Percentiles rank a stretch among this genome's conserved stretches.
Evolutionary conservation across 495 filamentous ascomycete species (phyloP).

Genomic region (Baudoinia panamericana): DNA sequence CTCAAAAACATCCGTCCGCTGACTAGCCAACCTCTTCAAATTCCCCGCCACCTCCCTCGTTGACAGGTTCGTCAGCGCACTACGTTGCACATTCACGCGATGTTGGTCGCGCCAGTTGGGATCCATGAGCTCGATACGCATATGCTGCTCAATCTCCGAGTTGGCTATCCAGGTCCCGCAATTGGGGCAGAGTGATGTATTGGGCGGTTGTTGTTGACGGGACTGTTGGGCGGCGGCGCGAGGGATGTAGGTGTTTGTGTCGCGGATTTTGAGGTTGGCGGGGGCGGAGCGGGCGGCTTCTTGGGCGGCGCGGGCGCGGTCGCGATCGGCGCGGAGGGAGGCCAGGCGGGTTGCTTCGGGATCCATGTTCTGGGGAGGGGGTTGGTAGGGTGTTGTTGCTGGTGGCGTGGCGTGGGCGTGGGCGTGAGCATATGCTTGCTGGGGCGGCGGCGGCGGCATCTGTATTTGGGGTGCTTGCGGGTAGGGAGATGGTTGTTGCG

Average conservation of each 20-base stretch:
- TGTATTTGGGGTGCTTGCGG: conserved; percentile 2
- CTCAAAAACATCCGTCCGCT: conserved; percentile 87
- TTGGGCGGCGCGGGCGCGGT: conserved; percentile 64
- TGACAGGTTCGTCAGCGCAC: conserved; percentile 73
- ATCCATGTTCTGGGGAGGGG: conserved; percentile 36
- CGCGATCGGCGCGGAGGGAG: conserved; percentile 53
- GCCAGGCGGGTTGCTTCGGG: conserved; percentile 56
- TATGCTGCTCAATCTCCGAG: conserved; percentile 81
- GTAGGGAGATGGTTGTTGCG: background rate
- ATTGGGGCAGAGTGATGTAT: conserved; percentile 76
- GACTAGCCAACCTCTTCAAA: conserved; percentile 88
- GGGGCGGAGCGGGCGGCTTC: conserved; percentile 50
- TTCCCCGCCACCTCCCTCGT: conserved; percentile 84
- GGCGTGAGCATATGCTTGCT: conserved; percentile 16
- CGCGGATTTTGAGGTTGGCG: conserved; percentile 77
- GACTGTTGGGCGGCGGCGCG: conserved; percentile 50
- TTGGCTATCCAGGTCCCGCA: conserved; percentile 80
- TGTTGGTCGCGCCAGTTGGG: conserved; percentile 94
- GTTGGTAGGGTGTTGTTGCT: conserved; percentile 9
- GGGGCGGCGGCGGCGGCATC: conserved; percentile 24
- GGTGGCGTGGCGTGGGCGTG: conserved; percentile 17
- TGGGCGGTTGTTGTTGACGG: conserved; percentile 38
- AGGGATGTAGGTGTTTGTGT: conserved; percentile 79
- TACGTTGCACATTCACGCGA: conserved; percentile 71
- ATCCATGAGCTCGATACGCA: conserved; percentile 91